phyloP scores from a whole-genome alignment of 2,329 filamentous ascomycete species.

The Metarhizium rileyi region DNA sequence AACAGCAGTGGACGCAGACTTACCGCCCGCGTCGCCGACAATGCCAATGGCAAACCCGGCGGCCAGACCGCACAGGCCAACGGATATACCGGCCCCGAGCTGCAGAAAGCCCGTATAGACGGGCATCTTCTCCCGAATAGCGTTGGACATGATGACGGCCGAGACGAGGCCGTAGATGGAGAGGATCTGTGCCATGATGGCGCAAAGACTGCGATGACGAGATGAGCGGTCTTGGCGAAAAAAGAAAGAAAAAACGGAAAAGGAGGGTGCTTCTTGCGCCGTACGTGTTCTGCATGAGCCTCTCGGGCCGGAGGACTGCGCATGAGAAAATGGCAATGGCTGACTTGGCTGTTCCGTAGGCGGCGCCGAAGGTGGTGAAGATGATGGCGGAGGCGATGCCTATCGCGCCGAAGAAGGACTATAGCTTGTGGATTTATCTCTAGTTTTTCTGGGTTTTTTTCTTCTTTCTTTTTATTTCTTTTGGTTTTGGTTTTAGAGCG shows the following conservation, averaged over 20 bases:
- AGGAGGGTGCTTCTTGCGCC: no score
- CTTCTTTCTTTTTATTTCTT: no score
- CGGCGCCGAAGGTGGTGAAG: conserved; percentile 40
- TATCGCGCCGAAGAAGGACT: conserved; percentile 34
- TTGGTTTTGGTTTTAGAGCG: neutral
- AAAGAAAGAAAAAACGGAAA: no score
- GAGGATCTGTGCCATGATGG: conserved; percentile 39
- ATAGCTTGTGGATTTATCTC: neutral
- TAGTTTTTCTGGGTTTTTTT: no score
- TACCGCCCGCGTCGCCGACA: conserved; percentile 35
- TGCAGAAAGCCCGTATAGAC: conserved; percentile 34
- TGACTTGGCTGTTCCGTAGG: conserved; percentile 35
- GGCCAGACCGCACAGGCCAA: conserved; percentile 34
- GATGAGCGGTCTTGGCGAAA: no score
- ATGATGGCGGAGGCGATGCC: conserved; percentile 36
- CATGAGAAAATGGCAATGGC: conserved; percentile 32
- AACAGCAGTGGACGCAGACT: conserved; percentile 8
- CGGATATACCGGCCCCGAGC: conserved; percentile 32
- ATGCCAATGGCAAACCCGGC: conserved; percentile 38
- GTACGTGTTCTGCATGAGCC: conserved; percentile 28
- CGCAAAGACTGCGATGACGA: conserved; percentile 25
- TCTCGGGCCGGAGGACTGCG: conserved; percentile 33
- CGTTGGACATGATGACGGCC: conserved; percentile 33
- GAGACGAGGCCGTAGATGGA: conserved; percentile 37
- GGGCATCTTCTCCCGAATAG: conserved; percentile 30